These are phyloP conservation scores for Coemansia sp. DNA, from an alignment of 192 early-diverging fungal species.

Conservation along the genomic window DNA sequence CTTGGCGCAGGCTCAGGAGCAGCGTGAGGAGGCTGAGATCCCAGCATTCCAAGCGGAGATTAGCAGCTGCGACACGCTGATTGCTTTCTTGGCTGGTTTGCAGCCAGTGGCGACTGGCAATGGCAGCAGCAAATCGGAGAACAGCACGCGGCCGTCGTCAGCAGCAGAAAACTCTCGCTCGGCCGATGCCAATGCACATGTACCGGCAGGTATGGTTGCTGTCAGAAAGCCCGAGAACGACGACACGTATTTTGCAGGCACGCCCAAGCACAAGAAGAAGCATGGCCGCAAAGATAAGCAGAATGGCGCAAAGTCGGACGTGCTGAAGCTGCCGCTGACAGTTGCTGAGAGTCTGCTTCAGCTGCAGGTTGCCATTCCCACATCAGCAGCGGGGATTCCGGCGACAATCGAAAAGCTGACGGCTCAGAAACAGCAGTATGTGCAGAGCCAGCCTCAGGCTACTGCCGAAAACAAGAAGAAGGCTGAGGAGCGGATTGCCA, in stretches of 20 bases:
- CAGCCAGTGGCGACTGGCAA: slow-evolving; percentile 15
- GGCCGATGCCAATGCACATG: slow-evolving; percentile 57
- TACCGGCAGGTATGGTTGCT: slow-evolving; percentile 77
- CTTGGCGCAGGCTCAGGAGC: slow-evolving; percentile 65
- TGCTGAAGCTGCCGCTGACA: slow-evolving; percentile 68
- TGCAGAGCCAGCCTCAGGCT: slow-evolving; percentile 71
- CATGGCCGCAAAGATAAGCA: slow-evolving; percentile 58
- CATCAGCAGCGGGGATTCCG: slow-evolving; percentile 63
- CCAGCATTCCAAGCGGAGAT: slow-evolving; percentile 89
- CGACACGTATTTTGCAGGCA: slow-evolving; percentile 73
- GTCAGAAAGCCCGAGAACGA: slow-evolving; percentile 70
- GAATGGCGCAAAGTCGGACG: slow-evolving; percentile 49
- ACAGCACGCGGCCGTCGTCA: slow-evolving; percentile 35
- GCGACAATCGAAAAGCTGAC: slow-evolving; percentile 69
- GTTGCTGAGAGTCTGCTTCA: slow-evolving; percentile 76
- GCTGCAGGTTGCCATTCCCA: slow-evolving; percentile 79
- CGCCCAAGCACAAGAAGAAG: slow-evolving; percentile 60
- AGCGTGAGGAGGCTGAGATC: slow-evolving; percentile 81
- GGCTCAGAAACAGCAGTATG: slow-evolving; percentile 68
- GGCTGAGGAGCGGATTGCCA: slow-evolving; percentile 82
- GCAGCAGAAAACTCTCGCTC: slow-evolving; percentile 54
- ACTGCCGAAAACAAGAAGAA: slow-evolving; percentile 85
- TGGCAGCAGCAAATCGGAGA: slow-evolving; percentile 31
- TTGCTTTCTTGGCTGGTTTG: slow-evolving; percentile 64
- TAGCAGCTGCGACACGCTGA: slow-evolving; percentile 73